Percentiles rank a stretch among this genome's conserved stretches.
phyloP scores from a whole-genome alignment of 257 asterid species.

The Thymus quinquecostatus region DNA sequence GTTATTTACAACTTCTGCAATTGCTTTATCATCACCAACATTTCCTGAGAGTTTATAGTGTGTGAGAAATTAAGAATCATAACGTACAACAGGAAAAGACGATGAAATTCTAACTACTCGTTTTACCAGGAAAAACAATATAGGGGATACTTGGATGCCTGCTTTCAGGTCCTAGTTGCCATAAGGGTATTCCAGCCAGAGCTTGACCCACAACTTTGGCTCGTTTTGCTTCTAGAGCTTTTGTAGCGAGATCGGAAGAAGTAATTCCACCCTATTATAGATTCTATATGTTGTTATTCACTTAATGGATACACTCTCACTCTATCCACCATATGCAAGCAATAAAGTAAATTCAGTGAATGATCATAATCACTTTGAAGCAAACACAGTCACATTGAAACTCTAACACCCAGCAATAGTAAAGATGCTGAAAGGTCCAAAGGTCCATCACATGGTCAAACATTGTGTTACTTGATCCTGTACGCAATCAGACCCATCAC shows the following conservation, averaged over 20 bases:
- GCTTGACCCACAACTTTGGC: conserved; percentile 97
- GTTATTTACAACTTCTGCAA: conserved; percentile 80
- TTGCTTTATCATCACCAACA: conserved; percentile 90
- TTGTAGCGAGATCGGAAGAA: conserved; percentile 96
- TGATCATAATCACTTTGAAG: neutral
- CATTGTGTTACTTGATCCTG: neutral
- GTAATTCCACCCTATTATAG: conserved; percentile 90
- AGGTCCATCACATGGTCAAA: neutral
- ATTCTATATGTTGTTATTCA: conserved; percentile 13
- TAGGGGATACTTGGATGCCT: conserved; percentile 90
- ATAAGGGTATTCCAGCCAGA: conserved; percentile 90
- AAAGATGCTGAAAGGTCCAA: too few relatives aligned
- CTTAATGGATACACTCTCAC: conserved; percentile 12
- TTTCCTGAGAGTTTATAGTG: conserved; percentile 63
- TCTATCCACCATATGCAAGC: neutral
- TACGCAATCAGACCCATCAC: conserved; percentile 11
- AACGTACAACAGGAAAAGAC: conserved; percentile 17
- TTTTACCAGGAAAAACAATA: conserved; percentile 93
- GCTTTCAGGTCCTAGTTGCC: conserved; percentile 99
- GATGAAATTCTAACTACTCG: conserved; percentile 1
- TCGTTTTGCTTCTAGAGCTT: conserved; percentile 87
- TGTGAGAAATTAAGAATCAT: conserved; percentile 23
- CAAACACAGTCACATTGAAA: too few relatives aligned
- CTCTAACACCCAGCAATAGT: too few relatives aligned
- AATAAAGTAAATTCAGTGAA: conserved; percentile 1